Evolutionary conservation across 345 rosid genomes (phyloP).

Genomic region (Arabis hirsuta): DNA sequence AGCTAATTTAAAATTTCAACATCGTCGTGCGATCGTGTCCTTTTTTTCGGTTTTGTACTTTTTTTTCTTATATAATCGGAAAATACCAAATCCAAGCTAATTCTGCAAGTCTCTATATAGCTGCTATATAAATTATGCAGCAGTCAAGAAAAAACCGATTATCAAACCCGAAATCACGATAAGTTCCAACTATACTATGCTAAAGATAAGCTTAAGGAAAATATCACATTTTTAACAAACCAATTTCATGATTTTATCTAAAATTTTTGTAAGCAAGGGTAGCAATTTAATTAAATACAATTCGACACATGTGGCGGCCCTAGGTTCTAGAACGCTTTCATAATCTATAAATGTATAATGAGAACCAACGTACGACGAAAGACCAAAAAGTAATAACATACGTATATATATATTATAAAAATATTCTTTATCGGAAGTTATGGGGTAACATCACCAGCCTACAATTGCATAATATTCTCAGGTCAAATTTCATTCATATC

Average conservation of each 20-base stretch:
- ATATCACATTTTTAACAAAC: not conserved
- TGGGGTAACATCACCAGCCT: constrained; percentile 35
- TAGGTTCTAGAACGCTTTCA: constrained; percentile 31
- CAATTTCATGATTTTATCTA: not conserved
- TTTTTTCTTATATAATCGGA: no score
- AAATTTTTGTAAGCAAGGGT: not conserved
- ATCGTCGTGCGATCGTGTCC: no score
- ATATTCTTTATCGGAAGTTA: constrained; percentile 23
- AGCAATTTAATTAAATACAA: not conserved
- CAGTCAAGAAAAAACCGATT: no score
- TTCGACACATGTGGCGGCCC: not conserved
- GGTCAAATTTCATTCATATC: constrained; percentile 34
- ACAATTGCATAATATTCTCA: constrained; percentile 38
- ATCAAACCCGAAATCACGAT: no score
- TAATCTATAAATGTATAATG: not conserved
- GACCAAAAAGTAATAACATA: constrained; percentile 18
- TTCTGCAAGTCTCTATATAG: no score
- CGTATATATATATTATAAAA: constrained; percentile 1
- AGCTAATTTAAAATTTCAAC: no score
- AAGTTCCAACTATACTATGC: no score
- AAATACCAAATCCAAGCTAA: no score
- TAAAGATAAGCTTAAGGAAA: not conserved
- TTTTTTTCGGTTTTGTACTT: no score
- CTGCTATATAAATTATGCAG: no score
- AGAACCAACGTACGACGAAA: constrained; percentile 23